Conservation (phyloP, 805 yeast species). For the Diddensiella transvaalensis region DNA sequence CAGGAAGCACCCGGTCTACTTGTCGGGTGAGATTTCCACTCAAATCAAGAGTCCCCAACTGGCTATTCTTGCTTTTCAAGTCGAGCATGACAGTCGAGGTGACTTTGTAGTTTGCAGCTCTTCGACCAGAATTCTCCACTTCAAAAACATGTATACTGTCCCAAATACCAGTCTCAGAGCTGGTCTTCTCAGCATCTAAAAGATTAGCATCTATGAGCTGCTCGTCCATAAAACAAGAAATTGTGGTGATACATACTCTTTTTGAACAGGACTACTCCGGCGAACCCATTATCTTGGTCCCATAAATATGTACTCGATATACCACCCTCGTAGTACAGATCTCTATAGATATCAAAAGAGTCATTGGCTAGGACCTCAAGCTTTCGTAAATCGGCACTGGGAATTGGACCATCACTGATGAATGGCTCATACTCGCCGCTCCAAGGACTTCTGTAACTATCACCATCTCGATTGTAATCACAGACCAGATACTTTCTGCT, state of each 20-base stretch:
- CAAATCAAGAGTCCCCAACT: conserved; percentile 44
- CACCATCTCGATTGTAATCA: conserved; percentile 94
- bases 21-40: conserved; percentile 89
- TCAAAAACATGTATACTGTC: conserved; percentile 93
- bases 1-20: conserved; percentile 46
- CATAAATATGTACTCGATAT: conserved; percentile 84
- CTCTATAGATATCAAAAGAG: conserved; percentile 88
- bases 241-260: conserved; percentile 51
- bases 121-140: conserved; percentile 41
- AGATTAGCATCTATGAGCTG: background rate
- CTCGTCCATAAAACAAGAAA: no score
- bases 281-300: conserved; percentile 82
- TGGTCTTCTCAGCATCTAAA: conserved; percentile 36
- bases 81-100: conserved; percentile 88
- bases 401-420: conserved; percentile 67
- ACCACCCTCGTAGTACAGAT: conserved; percentile 94
- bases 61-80: conserved; percentile 41
- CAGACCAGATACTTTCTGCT: conserved; percentile 77
- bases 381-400: conserved; percentile 61
- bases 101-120: conserved; percentile 55
- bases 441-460: conserved; percentile 90
- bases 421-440: conserved; percentile 62
- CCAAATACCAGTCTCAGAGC: conserved; percentile 58
- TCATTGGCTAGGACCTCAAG: conserved; percentile 82
- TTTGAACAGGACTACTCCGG: conserved; percentile 86